These are phyloP conservation scores for Anthostomella pinea DNA, from an alignment of 2,329 filamentous ascomycete species.

Conservation along the genomic window DNA sequence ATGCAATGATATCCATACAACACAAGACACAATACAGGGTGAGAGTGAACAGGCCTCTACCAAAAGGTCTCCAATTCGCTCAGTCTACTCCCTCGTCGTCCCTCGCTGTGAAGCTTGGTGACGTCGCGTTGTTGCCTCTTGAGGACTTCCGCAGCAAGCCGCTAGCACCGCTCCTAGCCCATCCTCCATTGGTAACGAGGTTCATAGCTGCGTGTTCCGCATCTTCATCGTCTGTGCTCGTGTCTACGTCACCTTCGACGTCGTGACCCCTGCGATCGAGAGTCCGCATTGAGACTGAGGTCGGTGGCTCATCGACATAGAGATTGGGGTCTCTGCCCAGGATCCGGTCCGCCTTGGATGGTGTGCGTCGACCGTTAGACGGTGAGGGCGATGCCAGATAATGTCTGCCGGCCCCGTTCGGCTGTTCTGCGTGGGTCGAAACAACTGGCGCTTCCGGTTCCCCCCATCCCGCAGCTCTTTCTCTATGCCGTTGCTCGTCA, in stretches of 20 bases:
- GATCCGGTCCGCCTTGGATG: conserved; percentile 57
- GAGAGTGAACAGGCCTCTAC: not conserved
- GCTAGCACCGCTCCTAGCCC: conserved; percentile 35
- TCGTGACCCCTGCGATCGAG: conserved; percentile 46
- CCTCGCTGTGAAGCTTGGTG: conserved; percentile 4
- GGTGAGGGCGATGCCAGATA: conserved; percentile 26
- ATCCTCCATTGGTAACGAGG: conserved; percentile 37
- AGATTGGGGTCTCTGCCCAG: conserved; percentile 56
- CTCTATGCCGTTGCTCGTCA: conserved; percentile 59
- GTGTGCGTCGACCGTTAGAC: conserved; percentile 35
- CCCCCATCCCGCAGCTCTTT: conserved; percentile 68
- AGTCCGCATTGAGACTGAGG: conserved; percentile 43
- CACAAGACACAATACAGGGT: not conserved
- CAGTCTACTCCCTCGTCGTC: conserved; percentile 12
- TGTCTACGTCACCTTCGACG: conserved; percentile 38
- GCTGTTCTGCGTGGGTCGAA: conserved; percentile 20
- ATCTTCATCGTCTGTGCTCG: conserved; percentile 31
- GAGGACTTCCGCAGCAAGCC: conserved; percentile 30
- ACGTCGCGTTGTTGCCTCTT: conserved; percentile 9
- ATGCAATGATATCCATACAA: not conserved
- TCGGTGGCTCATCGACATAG: conserved; percentile 48
- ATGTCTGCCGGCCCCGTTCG: conserved; percentile 32
- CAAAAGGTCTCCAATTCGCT: not conserved
- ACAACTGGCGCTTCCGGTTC: conserved; percentile 28
- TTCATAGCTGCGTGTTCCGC: conserved; percentile 42